These are phyloP conservation scores for Colletotrichum higginsianum DNA, from an alignment of 2,329 filamentous ascomycete species.

Conservation along the genomic window DNA sequence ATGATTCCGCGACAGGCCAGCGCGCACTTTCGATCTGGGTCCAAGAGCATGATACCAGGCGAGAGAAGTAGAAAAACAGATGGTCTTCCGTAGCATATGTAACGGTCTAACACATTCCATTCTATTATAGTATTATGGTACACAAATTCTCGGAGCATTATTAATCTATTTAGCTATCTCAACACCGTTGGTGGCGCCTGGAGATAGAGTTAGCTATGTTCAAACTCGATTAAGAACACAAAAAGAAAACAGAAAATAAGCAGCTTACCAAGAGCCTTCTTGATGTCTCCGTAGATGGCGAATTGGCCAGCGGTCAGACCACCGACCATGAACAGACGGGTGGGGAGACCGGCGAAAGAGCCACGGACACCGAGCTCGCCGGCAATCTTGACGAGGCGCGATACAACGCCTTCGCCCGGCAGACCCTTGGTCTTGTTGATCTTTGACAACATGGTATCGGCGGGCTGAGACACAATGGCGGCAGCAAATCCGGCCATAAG, in stretches of 20 bases:
- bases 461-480: conserved; percentile 88
- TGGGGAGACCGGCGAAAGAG: conserved; percentile 85
- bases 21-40: too few species aligned
- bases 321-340: conserved; percentile 75
- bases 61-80: too few species aligned
- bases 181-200: conserved; percentile 8
- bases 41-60: too few species aligned
- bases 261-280: not conserved
- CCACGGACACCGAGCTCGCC: conserved; percentile 87
- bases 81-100: too few species aligned
- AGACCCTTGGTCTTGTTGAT: conserved; percentile 95
- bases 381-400: conserved; percentile 87
- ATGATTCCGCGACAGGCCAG: too few species aligned
- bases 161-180: not conserved
- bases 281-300: conserved; percentile 77
- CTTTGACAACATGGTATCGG: conserved; percentile 94
- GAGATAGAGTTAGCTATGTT: not conserved
- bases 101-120: too few species aligned
- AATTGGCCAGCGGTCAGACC: conserved; percentile 85
- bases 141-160: too few species aligned
- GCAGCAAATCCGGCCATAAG: conserved; percentile 80
- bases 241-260: not conserved
- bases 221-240: not conserved
- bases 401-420: conserved; percentile 86
- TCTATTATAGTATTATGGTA: too few species aligned